Evolutionary conservation across 768 basidiomycete species (phyloP), one percentile per base, ranked within the genome.

Genomic region (Psilocybe cyanescens): DNA sequence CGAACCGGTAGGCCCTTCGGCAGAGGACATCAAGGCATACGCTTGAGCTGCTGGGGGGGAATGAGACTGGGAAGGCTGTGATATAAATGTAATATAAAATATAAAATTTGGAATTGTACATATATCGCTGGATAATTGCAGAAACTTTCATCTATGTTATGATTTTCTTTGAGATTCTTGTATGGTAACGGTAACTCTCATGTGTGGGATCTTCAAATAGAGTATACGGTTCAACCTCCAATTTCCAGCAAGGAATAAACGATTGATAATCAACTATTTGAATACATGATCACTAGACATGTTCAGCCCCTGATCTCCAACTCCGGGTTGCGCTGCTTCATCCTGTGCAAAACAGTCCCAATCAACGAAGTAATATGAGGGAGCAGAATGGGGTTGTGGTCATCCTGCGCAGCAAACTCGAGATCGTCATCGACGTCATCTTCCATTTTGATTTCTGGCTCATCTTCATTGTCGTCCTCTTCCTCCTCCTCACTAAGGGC

Each of bases 11-110:
- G 92, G 91, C 0, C 92, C 92, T 2, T 77, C 77, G 24, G 76
- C 75, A n/a, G 86, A 89, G 62, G 92, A 94, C 68, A 74, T 92
- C 48, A 76, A 77, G 77, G 77, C 75, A 50, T 92, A 84, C 75
- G 86, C 86, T 53, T 81, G 65, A 75, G 50, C 17, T 39, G 19
- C 17, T 16, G 2, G 16, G 28, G 30, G 56, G 29, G 29, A 2
- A 44, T 5, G 4, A 2, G 12, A 29, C 8, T 11, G n/a, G n/a
- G 14, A n/a, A 16, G 4, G 41, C 33, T 55, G 37, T 44, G 41
- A 41, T 24, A 55, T 12, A 24, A 11, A 17, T 39, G 12, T 14
- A 35, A 6, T 5, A 41, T 17, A 28, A 31, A 30, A 30, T 29
- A 31, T 29, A 29, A 12, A 14, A 30, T 16, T n/a, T 37, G 53